Base-by-base conservation (phyloP, 2,329 filamentous ascomycete species). In the Claviceps capensis region DNA sequence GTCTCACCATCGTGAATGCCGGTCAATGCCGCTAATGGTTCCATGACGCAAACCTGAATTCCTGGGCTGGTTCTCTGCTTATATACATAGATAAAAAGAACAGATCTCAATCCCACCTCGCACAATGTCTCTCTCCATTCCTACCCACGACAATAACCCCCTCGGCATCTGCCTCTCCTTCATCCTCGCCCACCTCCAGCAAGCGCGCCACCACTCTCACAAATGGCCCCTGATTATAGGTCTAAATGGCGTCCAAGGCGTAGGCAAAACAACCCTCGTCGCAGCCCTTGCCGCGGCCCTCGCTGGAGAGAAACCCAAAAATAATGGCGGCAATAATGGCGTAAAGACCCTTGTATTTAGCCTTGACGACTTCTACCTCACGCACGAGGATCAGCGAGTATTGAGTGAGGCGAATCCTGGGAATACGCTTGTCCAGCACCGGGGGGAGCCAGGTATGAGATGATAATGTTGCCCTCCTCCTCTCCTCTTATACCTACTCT, bases 251-350 rank as follows among this genome's bases (percentile, higher is more conserved):
- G 81, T 95, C 30, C 91, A 96, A 69, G 91, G 91, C 55, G 85
- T 87, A 40, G 91, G 91, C 59, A 96, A 97, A 72, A 94, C 90
- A 3, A 94, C 90, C 13, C 77, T 95, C 61, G 89, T 90, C 40
- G 75, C 75, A 40, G 74, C 78, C 4, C 77, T 95, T 44, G 76
- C 81, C 57, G 64, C 73, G 19, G 79, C 77, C 14, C 77, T 91
- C 40, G 72, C 77, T 47, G 65, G 72, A 14, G 60, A 68, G 34
- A 8, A 8, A 0, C 2, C 22, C 30, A 22, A 46, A 4, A 26
- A 9, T 17, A 8, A 44, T 3, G 5, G 4, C 19, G 4, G 6
- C 41, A 16, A 5, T 6, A 4, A 19, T 14, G 73, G 83, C 61
- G 75, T 75, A 19, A 74, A 86, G 23, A 85, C 84, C 2, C 72